A percentile compares a stretch with the other conserved stretches of the same genome.
Evolutionary conservation across 768 basidiomycete species (phyloP).

Genomic region (Suillus luteus): DNA sequence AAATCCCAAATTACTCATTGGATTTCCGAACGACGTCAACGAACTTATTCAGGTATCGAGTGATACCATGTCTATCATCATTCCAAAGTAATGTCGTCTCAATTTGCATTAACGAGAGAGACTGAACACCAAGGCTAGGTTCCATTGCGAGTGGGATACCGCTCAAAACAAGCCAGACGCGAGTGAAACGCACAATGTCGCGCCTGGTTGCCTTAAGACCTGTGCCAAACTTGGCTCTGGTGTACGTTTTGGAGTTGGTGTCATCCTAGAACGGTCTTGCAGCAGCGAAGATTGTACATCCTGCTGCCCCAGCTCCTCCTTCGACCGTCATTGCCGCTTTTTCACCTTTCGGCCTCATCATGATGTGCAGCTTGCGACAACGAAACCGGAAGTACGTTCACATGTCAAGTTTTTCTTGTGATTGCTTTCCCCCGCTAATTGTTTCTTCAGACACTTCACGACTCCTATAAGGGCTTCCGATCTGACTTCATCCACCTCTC

Average conservation of each 20-base stretch:
- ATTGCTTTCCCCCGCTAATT: background rate
- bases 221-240: slow-evolving; percentile 85
- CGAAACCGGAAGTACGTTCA: slow-evolving; percentile 37
- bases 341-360: slow-evolving; percentile 85
- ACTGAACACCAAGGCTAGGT: background rate
- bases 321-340: slow-evolving; percentile 76
- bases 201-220: slow-evolving; percentile 57
- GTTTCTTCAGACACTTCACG: slow-evolving; percentile 45
- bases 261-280: slow-evolving; percentile 82
- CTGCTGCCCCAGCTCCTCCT: slow-evolving; percentile 67
- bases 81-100: slow-evolving; percentile 65
- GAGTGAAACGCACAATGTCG: background rate
- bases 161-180: background rate
- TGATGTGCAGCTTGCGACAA: slow-evolving; percentile 58
- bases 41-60: slow-evolving; percentile 85
- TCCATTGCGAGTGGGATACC: slow-evolving; percentile 2
- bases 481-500: slow-evolving; percentile 95
- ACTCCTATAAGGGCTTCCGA: slow-evolving; percentile 87
- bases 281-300: slow-evolving; percentile 56
- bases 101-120: background rate
- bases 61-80: slow-evolving; percentile 77
- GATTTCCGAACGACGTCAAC: slow-evolving; percentile 64
- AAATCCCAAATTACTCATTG: slow-evolving; percentile 68
- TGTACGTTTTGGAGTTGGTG: slow-evolving; percentile 84
- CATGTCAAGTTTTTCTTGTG: slow-evolving; percentile 45